These are phyloP conservation scores for Talaromyces liani DNA, from an alignment of 495 filamentous ascomycete genomes.

Conservation along the genomic window DNA sequence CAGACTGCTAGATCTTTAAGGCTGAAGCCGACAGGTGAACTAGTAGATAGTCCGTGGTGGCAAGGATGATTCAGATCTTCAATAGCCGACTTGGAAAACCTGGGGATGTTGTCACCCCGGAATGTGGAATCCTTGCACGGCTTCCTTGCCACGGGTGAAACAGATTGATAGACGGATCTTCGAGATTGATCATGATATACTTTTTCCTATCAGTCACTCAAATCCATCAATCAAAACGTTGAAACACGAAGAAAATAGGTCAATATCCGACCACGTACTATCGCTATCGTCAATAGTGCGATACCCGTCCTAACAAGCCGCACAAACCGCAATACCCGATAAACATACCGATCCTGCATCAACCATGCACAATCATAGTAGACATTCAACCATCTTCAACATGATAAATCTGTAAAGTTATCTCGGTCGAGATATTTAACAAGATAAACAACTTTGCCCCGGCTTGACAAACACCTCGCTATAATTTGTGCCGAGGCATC, in stretches of 20 bases:
- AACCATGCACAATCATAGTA: no score
- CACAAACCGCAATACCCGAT: no score
- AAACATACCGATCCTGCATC: background rate
- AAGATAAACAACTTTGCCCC: background rate
- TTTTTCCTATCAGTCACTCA: background rate
- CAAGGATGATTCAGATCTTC: background rate
- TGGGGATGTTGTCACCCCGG: background rate
- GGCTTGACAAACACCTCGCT: background rate
- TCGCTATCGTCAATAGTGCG: background rate
- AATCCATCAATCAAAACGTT: background rate
- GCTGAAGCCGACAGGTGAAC: no score
- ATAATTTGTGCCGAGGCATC: conserved; percentile 5
- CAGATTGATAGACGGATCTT: background rate
- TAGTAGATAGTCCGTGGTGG: no score
- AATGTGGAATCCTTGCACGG: background rate
- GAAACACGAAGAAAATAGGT: background rate
- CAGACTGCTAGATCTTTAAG: background rate
- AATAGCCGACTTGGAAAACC: background rate
- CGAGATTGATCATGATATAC: background rate
- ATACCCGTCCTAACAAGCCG: background rate
- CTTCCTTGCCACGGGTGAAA: background rate
- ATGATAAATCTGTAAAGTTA: no score
- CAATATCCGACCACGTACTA: background rate
- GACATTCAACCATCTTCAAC: background rate
- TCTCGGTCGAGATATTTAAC: background rate